Conservation (phyloP, 768 basidiomycete genomes). For the Boletellus emodensis region DNA sequence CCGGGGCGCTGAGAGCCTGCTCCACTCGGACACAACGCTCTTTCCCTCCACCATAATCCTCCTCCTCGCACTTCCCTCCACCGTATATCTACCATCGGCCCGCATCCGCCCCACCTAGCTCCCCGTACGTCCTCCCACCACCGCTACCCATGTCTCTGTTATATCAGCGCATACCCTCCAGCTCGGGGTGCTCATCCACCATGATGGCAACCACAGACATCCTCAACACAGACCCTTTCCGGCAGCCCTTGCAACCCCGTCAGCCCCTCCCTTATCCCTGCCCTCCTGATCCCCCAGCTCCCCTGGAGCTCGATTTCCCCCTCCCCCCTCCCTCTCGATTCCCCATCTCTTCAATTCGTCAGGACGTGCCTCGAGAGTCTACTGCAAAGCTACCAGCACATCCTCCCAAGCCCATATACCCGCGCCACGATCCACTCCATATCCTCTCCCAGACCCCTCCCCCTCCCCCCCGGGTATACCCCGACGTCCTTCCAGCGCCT, state of each 20-base stretch:
- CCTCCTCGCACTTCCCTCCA: neutral
- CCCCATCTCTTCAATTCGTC: conserved; percentile 38
- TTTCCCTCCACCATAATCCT: conserved; percentile 9
- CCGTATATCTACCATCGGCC: conserved; percentile 2
- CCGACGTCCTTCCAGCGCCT: conserved; percentile 16
- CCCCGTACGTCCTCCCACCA: conserved; percentile 5
- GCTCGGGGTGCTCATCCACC: conserved; percentile 12
- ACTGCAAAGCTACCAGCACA: conserved; percentile 18
- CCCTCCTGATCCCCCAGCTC: conserved; percentile 9
- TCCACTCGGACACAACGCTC: conserved; percentile 19
- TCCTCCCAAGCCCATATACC: conserved; percentile 26
- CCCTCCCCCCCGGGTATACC: conserved; percentile 20
- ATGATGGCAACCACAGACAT: conserved; percentile 13
- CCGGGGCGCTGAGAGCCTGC: conserved; percentile 26
- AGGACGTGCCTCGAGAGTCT: conserved; percentile 21
- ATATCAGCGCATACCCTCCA: conserved; percentile 12
- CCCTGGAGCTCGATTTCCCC: conserved; percentile 24
- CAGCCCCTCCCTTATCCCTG: conserved; percentile 12
- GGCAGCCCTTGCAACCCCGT: conserved; percentile 15
- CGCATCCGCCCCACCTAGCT: neutral
- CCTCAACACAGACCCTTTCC: conserved; percentile 2
- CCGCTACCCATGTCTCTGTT: conserved; percentile 1
- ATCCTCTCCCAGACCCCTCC: conserved; percentile 23
- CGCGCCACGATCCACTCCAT: conserved; percentile 32
- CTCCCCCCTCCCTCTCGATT: conserved; percentile 26